Base-by-base conservation (phyloP, 345 rosid genomes). In the Salix exigua region DNA sequence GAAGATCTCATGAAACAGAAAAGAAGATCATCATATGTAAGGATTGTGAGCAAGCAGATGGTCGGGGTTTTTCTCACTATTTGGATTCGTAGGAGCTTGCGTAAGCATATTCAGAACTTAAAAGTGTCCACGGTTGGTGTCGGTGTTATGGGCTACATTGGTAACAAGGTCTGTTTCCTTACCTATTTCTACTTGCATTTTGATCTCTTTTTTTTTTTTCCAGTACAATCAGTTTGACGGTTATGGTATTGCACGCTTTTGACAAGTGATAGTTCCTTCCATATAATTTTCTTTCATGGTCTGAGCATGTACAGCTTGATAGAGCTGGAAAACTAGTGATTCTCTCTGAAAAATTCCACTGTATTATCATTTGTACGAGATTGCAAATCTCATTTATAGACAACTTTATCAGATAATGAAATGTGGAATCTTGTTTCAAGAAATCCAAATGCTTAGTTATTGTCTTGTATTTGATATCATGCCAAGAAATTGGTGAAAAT, bases 111-210 rank as follows among this genome's bases (percentile, higher is more conserved):
- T 79, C 96, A 88, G 78, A 91, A 92, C 77, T 71, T 94, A 71
- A 88, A 87, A 83, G 97, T 91, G 23, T 92, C 97, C 16, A 90
- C 94, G 72, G 97, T 94, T 80, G 97, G 97, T 71, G 98, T 94
- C 81, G 97, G 98, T 40, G 87, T 82, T 28, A 94, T 94, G 98
- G 98, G 98, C 87, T 94, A 90, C 86, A 94, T 94, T 66, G 98
- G 98, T 75, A 94, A 94, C 84, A 94, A 92, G 95, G 98, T 94
- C 21, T 71, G 78, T 74, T 85, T 73, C 84, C 66, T 63, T 35
- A 64, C 71, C 73, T 67, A 42, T 9, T 75, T 71, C 72, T 17
- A 33, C 46, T 79, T 66, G 13, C 23, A 33, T 64, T 71, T 50
- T 73, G 40, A 7, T 31, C 44, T 35, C 37, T 5, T 53, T 74